Evolutionary conservation across 176 grass and related monocot genomes (phyloP).

Genomic region (Poa pratensis): DNA sequence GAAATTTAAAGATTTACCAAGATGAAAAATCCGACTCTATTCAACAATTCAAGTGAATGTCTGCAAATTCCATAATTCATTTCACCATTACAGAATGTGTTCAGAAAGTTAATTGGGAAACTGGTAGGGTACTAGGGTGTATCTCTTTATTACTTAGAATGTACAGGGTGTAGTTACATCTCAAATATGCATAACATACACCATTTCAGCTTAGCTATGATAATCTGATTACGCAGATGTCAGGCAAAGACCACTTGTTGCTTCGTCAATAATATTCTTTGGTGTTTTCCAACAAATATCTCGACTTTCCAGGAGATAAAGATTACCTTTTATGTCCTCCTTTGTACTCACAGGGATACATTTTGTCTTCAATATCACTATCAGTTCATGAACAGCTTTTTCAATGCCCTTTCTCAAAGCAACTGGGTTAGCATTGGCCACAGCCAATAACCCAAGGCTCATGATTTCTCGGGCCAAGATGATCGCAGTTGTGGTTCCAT

Average conservation of each 20-base stretch:
- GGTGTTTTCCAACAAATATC: neutral
- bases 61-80: neutral
- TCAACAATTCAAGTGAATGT: neutral
- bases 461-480: no score
- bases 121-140: neutral
- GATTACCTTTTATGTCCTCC: slow-evolving; percentile 85
- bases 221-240: neutral
- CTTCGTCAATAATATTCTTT: neutral
- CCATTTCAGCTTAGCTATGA: neutral
- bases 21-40: neutral
- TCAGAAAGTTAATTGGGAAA: neutral
- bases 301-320: slow-evolving; percentile 25
- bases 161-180: neutral
- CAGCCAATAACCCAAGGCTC: no score
- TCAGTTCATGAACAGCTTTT: slow-evolving; percentile 72
- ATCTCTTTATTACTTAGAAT: neutral
- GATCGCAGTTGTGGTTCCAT: no score
- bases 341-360: slow-evolving; percentile 70
- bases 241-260: neutral
- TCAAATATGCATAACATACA: neutral
- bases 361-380: slow-evolving; percentile 67
- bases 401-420: slow-evolving; percentile 90
- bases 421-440: no score
- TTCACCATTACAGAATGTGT: neutral
- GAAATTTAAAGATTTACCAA: slow-evolving; percentile 27